Evolutionary conservation across 164 flowering plant species (phyloP).

Genomic region (Chimonanthus praecox): DNA sequence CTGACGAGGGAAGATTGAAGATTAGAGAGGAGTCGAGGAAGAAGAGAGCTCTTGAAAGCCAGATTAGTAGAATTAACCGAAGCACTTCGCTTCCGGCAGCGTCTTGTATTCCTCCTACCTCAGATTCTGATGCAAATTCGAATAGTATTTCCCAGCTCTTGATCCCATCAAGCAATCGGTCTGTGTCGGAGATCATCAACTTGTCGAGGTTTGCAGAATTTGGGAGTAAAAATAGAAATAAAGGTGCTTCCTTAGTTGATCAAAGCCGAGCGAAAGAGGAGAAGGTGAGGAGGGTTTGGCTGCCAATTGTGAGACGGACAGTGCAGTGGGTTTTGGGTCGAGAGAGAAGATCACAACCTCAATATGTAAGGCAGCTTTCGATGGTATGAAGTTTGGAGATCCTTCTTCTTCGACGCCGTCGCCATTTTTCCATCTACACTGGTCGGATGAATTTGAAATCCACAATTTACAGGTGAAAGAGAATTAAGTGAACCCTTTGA

Average conservation of each 20-base stretch:
- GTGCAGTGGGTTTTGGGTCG: slow-evolving; percentile 34
- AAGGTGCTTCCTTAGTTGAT: not conserved
- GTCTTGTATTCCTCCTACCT: not conserved
- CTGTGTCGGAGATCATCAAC: slow-evolving; percentile 68
- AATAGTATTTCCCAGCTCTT: too few species aligned
- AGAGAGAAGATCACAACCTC: slow-evolving; percentile 19
- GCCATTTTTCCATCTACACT: too few species aligned
- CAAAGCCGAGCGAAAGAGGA: slow-evolving; percentile 20
- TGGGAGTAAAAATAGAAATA: slow-evolving; percentile 1
- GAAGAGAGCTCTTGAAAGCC: slow-evolving; percentile 36
- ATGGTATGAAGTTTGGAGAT: not conserved
- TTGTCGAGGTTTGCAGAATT: slow-evolving; percentile 38
- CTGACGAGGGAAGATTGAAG: slow-evolving; percentile 4
- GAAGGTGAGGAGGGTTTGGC: slow-evolving; percentile 34
- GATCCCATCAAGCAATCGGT: slow-evolving; percentile 36
- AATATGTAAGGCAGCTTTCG: not conserved
- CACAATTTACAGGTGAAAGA: too few species aligned
- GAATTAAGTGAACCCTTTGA: too few species aligned
- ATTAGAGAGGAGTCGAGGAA: slow-evolving; percentile 39
- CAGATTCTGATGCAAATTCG: not conserved
- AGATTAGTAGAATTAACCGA: slow-evolving; percentile 6
- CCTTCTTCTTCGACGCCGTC: too few species aligned
- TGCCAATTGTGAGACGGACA: slow-evolving; percentile 32
- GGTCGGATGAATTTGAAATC: too few species aligned
- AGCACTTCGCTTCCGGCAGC: slow-evolving; percentile 10